These are phyloP conservation scores for Aureobasidium sp. DNA, from an alignment of 2,329 filamentous ascomycete genomes.

Conservation along the genomic window DNA sequence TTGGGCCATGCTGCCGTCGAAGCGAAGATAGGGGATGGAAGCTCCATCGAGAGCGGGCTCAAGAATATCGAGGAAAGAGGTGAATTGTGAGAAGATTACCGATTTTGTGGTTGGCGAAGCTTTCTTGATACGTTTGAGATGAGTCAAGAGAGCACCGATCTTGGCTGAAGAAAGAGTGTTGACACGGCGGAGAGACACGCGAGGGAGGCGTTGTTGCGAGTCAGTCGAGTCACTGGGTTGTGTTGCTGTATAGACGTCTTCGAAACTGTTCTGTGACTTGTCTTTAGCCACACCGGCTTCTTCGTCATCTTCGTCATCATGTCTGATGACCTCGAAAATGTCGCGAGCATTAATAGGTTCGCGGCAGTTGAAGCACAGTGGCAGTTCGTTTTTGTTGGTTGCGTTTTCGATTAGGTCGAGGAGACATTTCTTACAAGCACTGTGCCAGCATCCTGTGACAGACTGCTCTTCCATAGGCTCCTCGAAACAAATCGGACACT, in stretches of 20 bases:
- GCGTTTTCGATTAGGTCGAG: slow-evolving; percentile 84
- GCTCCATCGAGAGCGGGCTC: slow-evolving; percentile 67
- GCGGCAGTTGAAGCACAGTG: slow-evolving; percentile 86
- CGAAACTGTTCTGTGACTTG: slow-evolving; percentile 17
- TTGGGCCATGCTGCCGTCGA: slow-evolving; percentile 86
- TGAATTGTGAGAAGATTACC: slow-evolving; percentile 96
- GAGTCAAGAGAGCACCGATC: slow-evolving; percentile 68
- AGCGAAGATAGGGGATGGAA: slow-evolving; percentile 72
- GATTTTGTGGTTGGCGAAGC: slow-evolving; percentile 68
- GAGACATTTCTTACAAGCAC: slow-evolving; percentile 90
- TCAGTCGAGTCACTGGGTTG: slow-evolving; percentile 18
- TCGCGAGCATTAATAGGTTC: slow-evolving; percentile 74
- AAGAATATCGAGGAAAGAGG: slow-evolving; percentile 88
- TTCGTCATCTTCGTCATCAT: slow-evolving; percentile 51
- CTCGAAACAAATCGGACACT: slow-evolving; percentile 91
- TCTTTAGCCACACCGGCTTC: slow-evolving; percentile 17
- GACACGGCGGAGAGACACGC: slow-evolving; percentile 55
- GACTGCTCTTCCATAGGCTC: slow-evolving; percentile 93
- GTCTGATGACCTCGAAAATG: slow-evolving; percentile 83
- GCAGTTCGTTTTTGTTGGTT: slow-evolving; percentile 63
- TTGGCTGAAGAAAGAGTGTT: slow-evolving; percentile 75
- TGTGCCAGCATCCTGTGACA: slow-evolving; percentile 96
- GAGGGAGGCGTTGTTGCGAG: slow-evolving; percentile 32
- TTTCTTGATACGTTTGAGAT: slow-evolving; percentile 62
- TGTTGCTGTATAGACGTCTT: slow-evolving; percentile 34